phyloP scores from a whole-genome alignment of 495 filamentous ascomycete genomes.

The Corynascus novoguineensis region DNA sequence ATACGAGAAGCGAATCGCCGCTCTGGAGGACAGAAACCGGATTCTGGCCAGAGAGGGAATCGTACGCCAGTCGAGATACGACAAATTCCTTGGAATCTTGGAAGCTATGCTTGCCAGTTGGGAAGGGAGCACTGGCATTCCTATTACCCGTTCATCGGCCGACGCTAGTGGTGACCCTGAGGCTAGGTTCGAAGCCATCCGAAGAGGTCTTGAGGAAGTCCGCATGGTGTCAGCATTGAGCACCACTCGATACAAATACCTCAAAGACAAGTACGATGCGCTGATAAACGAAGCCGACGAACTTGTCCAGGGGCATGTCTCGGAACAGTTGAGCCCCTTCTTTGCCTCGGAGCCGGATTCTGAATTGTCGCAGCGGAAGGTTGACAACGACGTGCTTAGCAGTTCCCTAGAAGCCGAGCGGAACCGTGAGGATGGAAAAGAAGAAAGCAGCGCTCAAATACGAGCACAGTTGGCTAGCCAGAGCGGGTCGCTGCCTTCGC shows the following conservation, averaged over 20 bases:
- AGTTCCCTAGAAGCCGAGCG: not conserved
- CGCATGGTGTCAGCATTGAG: not conserved
- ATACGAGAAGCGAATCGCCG: not conserved
- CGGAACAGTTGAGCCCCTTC: not conserved
- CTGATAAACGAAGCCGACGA: not conserved
- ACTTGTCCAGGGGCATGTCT: not conserved
- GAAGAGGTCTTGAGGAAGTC: not conserved
- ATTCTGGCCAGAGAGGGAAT: not conserved
- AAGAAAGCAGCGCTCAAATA: not conserved
- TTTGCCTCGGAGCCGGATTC: not conserved
- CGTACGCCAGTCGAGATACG: not conserved
- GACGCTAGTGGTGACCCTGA: not conserved
- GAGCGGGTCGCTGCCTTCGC: not conserved
- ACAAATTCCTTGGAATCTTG: not conserved
- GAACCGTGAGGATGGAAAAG: not conserved
- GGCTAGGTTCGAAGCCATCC: not conserved
- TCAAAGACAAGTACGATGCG: not conserved
- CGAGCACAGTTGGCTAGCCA: not conserved
- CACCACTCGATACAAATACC: not conserved
- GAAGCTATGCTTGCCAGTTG: not conserved
- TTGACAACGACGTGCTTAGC: not conserved
- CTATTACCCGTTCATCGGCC: not conserved
- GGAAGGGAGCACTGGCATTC: not conserved
- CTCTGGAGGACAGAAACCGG: not conserved
- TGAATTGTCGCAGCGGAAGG: not conserved